A percentile compares a stretch with the other conserved stretches of the same genome.
phyloP scores from a whole-genome alignment of 495 filamentous ascomycete species.

The Penicillium herquei region DNA sequence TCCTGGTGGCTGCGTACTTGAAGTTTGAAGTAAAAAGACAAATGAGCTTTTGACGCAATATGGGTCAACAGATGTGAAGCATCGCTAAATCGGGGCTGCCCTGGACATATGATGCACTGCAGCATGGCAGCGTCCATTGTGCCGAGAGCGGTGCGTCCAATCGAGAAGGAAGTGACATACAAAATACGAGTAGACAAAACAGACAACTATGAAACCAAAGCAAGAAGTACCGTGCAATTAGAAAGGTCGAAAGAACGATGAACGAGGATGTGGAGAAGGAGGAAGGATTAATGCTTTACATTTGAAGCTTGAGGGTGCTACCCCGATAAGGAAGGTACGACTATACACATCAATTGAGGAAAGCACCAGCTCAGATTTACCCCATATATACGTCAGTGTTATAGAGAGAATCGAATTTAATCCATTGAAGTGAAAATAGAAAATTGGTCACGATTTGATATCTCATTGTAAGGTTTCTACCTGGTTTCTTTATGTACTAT shows the following conservation, averaged over 20 bases:
- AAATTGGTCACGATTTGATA: neutral
- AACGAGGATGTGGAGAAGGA: neutral
- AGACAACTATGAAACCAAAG: neutral
- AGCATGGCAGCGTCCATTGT: conserved; percentile 59
- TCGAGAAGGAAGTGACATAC: conserved; percentile 29
- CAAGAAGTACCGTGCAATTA: conserved; percentile 2
- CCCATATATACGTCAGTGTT: too few relatives aligned
- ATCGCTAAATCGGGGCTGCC: conserved; percentile 77
- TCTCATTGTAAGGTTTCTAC: conserved; percentile 2
- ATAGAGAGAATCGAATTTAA: too few relatives aligned
- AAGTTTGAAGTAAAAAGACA: conserved; percentile 71
- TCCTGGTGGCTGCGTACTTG: conserved; percentile 64
- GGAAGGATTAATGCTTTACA: neutral
- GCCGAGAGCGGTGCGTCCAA: conserved; percentile 4
- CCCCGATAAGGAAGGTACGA: neutral
- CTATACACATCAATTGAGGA: neutral
- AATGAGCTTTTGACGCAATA: conserved; percentile 78
- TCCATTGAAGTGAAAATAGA: too few relatives aligned
- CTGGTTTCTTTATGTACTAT: conserved; percentile 4
- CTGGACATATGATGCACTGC: conserved; percentile 75
- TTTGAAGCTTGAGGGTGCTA: neutral
- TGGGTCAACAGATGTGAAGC: conserved; percentile 87
- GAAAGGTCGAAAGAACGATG: conserved; percentile 18
- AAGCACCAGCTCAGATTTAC: neutral
- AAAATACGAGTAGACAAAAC: conserved; percentile 14